phyloP scores from a whole-genome alignment of 495 filamentous ascomycete species.

The Neurospora sp. region DNA sequence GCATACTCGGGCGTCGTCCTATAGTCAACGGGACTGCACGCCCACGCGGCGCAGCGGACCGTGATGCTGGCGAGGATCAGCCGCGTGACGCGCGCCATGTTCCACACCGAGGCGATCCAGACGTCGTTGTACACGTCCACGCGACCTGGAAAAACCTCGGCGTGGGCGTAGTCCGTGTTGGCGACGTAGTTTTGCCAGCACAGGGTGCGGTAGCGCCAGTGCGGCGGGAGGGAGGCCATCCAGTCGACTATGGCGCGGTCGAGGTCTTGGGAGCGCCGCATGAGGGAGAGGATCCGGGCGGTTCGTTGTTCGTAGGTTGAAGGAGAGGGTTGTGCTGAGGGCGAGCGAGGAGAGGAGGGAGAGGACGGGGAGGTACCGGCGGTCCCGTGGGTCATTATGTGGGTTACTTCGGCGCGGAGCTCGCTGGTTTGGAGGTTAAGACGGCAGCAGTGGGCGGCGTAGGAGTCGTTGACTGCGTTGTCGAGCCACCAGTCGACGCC shows the following conservation, averaged over 20 bases:
- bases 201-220: conserved; percentile 32
- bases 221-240: conserved; percentile 29
- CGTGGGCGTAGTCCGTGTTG: conserved; percentile 27
- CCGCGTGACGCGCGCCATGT: conserved; percentile 33
- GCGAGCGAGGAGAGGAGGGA: neutral
- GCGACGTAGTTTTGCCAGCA: conserved; percentile 33
- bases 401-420: conserved; percentile 35
- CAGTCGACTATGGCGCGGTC: conserved; percentile 35
- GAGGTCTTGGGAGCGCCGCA: conserved; percentile 30
- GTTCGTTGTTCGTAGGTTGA: neutral
- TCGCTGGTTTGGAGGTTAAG: conserved; percentile 37
- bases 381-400: conserved; percentile 21
- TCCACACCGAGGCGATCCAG: conserved; percentile 38
- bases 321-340: neutral
- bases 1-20: conserved; percentile 45
- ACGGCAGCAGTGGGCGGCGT: conserved; percentile 29
- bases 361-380: conserved; percentile 18
- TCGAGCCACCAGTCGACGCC: conserved; percentile 43
- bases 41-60: conserved; percentile 43
- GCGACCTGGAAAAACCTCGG: conserved; percentile 40
- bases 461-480: conserved; percentile 29
- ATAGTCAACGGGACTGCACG: conserved; percentile 41
- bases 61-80: conserved; percentile 35
- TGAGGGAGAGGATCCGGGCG: conserved; percentile 29
- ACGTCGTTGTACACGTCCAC: conserved; percentile 43